Evolutionary conservation across 345 rosid species (phyloP), one percentile per base, ranked within the genome.

Genomic region (Euphorbia pulcherrima): DNA sequence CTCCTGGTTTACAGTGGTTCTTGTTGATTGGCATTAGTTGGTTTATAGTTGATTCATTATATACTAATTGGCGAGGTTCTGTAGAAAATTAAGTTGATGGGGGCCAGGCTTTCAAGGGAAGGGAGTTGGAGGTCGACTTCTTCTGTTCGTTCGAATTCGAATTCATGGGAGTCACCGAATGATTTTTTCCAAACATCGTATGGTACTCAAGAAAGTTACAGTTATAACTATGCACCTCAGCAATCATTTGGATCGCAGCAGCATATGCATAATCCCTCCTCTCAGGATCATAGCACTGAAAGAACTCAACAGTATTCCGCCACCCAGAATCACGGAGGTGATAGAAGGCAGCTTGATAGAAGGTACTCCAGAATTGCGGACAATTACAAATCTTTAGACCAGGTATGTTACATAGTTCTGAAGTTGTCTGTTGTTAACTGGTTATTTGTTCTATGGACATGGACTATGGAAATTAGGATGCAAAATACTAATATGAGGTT

Each of bases 301-400:
- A 20, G 2, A 53, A 53, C 67, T 21, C 83, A 60, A 27, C 60
- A 77, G 59, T 60, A 68, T 73, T 57, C 81, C 8, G 47, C 53
- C 13, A 41, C 76, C 72, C 87, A 73, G 29, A 68, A 76, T 40
- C 23, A n/a, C 9, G 55, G 65, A 18, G 61, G 72, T 27, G 77
- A 80, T 65, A 83, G 70, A 59, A 88, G 79, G 81, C 81, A 44
- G 71, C 80, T 90, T 68, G 94, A 90, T 8, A 82, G 90, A 40
- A 88, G 75, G 83, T 90, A 78, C 70, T 93, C 96, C 0, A 85
- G 75, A 65, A 87, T 93, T 64, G 82, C 93, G 1, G 98, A 93
- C 74, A 59, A 90, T 52, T 93, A 85, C 81, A 83, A 77, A 63
- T 86, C 97, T 60, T 78, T 93, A 56, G 90, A 89, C 5, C 88